Percentiles rank a stretch among this genome's conserved stretches.
phyloP scores from a whole-genome alignment of 2,329 filamentous ascomycete species.

The Hypoxylon sp. region DNA sequence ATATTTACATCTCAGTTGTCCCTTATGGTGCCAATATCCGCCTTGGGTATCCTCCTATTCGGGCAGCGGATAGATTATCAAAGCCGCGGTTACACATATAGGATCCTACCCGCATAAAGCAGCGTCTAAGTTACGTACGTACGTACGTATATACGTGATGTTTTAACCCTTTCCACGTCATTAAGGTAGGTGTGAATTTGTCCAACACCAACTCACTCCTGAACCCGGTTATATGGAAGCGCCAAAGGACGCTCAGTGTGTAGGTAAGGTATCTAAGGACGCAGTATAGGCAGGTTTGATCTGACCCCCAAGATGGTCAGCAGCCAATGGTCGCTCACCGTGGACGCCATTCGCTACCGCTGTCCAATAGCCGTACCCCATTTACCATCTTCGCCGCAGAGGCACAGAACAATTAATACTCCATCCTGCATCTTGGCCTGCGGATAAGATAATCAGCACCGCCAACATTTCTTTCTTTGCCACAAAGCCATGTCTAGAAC shows the following conservation, averaged over 20 bases:
- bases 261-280: neutral
- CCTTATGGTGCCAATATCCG: conserved; percentile 6
- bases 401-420: conserved; percentile 31
- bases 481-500: conserved; percentile 16
- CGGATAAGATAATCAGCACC: conserved; percentile 14
- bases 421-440: conserved; percentile 11
- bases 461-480: conserved; percentile 25
- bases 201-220: conserved; percentile 25
- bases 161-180: conserved; percentile 28
- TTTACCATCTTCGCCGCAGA: conserved; percentile 34
- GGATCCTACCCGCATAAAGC: conserved; percentile 32
- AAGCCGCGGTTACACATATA: conserved; percentile 29
- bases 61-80: conserved; percentile 3
- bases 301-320: conserved; percentile 6
- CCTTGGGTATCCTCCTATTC: neutral
- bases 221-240: conserved; percentile 27
- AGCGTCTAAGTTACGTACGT: conserved; percentile 22
- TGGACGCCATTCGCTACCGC: conserved; percentile 24
- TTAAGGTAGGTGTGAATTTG: conserved; percentile 21
- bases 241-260: conserved; percentile 7
- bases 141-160: conserved; percentile 8
- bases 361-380: conserved; percentile 22
- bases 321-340: conserved; percentile 16
- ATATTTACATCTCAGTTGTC: neutral
- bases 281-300: conserved; percentile 7